phyloP scores from a whole-genome alignment of 192 early-diverging fungal genomes.

The Funneliformis geosporum region DNA sequence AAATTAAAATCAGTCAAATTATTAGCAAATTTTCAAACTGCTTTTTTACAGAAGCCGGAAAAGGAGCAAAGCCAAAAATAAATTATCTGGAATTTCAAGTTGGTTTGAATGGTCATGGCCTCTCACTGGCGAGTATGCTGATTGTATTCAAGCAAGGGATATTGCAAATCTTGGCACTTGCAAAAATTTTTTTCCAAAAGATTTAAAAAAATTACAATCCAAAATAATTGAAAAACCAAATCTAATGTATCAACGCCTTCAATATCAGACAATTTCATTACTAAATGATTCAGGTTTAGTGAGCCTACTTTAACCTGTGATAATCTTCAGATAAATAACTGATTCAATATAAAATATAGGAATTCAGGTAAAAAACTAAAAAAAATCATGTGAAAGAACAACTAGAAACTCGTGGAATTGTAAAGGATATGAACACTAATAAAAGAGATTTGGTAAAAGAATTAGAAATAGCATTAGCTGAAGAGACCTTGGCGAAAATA shows the following conservation, averaged over 20 bases:
- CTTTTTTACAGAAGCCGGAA: no score
- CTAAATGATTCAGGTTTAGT: not conserved
- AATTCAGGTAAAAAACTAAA: not conserved
- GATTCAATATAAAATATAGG: not conserved
- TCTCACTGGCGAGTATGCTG: no score
- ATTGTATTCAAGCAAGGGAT: not conserved
- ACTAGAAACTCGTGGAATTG: not conserved
- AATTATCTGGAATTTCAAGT: not conserved
- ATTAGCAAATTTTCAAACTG: no score
- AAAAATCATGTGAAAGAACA: slow-evolving; percentile 3
- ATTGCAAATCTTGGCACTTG: not conserved
- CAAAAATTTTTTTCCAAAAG: not conserved
- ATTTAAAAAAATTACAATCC: not conserved
- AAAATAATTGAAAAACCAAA: not conserved
- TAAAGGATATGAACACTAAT: not conserved
- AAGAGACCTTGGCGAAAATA: not conserved
- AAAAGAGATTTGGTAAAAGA: not conserved
- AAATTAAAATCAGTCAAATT: no score
- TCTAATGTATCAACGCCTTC: not conserved
- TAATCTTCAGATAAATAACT: not conserved
- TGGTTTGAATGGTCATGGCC: not conserved
- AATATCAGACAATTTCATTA: not conserved
- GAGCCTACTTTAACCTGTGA: not conserved
- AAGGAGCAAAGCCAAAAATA: not conserved
- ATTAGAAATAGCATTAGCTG: not conserved